phyloP scores from a whole-genome alignment of 495 filamentous ascomycete genomes.

The Friedmanniomyces endolithicus region DNA sequence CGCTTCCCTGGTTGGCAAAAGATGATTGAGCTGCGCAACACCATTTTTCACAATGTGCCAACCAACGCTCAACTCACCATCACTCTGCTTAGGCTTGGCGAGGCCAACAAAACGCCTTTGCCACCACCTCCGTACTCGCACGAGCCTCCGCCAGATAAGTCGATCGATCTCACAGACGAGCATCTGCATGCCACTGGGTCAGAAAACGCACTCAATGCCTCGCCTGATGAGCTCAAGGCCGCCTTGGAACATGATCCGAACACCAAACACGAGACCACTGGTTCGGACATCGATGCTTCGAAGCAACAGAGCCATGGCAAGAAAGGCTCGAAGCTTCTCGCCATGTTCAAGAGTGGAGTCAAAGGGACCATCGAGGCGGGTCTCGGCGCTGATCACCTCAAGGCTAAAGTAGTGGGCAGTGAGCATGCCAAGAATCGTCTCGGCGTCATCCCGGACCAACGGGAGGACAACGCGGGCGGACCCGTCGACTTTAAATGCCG shows the following conservation, averaged over 20 bases:
- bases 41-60: slow-evolving; percentile 68
- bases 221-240: slow-evolving; percentile 41
- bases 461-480: slow-evolving; percentile 38
- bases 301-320: slow-evolving; percentile 33
- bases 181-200: slow-evolving; percentile 34
- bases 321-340: slow-evolving; percentile 43
- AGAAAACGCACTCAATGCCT: slow-evolving; percentile 34
- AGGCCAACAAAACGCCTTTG: slow-evolving; percentile 68
- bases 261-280: slow-evolving; percentile 24
- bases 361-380: slow-evolving; percentile 55
- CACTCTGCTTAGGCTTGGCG: slow-evolving; percentile 74
- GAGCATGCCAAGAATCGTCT: slow-evolving; percentile 57
- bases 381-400: slow-evolving; percentile 55
- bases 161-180: slow-evolving; percentile 36
- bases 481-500: slow-evolving; percentile 66
- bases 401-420: slow-evolving; percentile 54
- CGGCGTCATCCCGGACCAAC: slow-evolving; percentile 48
- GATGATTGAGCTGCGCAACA: slow-evolving; percentile 56
- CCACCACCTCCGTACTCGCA: slow-evolving; percentile 60
- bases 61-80: slow-evolving; percentile 80
- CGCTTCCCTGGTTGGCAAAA: slow-evolving; percentile 66
- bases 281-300: slow-evolving; percentile 29
- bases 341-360: slow-evolving; percentile 57
- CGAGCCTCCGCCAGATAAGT: slow-evolving; percentile 41
- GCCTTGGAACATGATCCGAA: slow-evolving; percentile 32